Conservation (phyloP, 495 filamentous ascomycete species). For the Jackrogersella minutella region DNA sequence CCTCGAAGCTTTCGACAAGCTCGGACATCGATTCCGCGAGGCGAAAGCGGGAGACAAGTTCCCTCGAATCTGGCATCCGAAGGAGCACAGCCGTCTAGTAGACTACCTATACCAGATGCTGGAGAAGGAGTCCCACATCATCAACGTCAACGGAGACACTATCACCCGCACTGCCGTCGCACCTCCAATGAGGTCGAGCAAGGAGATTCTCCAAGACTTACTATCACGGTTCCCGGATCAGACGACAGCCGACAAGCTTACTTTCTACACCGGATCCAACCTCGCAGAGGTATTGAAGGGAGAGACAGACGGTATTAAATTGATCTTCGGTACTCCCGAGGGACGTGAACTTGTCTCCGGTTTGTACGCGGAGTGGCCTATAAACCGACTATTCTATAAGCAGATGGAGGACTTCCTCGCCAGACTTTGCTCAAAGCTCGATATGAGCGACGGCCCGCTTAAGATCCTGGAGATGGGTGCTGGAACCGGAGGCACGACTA, state of each 20-base stretch:
- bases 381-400: constrained; percentile 51
- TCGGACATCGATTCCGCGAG: constrained; percentile 46
- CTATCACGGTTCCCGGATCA: constrained; percentile 50
- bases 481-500: constrained; percentile 56
- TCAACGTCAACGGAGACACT: constrained; percentile 48
- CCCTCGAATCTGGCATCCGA: constrained; percentile 46
- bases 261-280: constrained; percentile 52
- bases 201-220: constrained; percentile 50
- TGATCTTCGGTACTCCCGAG: constrained; percentile 58
- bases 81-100: constrained; percentile 50
- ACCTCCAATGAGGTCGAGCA: constrained; percentile 46
- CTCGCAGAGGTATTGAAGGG: constrained; percentile 56
- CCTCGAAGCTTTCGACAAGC: constrained; percentile 56
- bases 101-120: constrained; percentile 56
- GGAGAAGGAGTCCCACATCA: constrained; percentile 51
- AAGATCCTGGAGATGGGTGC: constrained; percentile 56
- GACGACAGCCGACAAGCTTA: constrained; percentile 50
- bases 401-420: constrained; percentile 57
- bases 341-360: constrained; percentile 55
- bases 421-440: constrained; percentile 40
- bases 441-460: constrained; percentile 35
- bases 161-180: constrained; percentile 53
- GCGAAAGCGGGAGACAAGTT: constrained; percentile 50
- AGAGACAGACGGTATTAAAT: constrained; percentile 53
- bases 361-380: constrained; percentile 55